Conservation (phyloP, 306 rosid genomes). For the Styphnolobium japonicum region DNA sequence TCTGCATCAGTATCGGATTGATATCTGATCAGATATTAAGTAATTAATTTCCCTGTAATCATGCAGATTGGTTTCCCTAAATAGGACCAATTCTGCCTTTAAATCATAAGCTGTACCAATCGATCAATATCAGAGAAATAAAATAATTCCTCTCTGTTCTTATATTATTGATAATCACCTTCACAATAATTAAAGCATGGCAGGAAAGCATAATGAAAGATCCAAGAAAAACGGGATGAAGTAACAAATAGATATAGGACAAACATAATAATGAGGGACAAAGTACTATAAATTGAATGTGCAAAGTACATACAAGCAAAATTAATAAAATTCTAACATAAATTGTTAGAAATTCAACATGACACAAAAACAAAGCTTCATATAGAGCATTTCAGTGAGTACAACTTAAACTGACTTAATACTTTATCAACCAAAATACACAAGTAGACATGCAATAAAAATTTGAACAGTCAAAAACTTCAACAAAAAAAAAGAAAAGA, state of each 20-base stretch:
- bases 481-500: not conserved
- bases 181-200: not conserved
- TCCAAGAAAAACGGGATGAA: not conserved
- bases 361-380: not conserved
- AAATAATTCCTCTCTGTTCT: too few species aligned
- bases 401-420: not conserved
- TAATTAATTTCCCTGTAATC: too few species aligned
- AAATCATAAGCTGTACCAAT: too few species aligned
- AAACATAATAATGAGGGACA: not conserved
- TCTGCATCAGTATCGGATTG: too few species aligned
- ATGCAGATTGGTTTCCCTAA: too few species aligned
- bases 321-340: not conserved
- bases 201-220: constrained; percentile 1
- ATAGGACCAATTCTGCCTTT: too few species aligned
- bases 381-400: not conserved
- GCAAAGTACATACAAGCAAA: not conserved
- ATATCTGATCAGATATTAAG: too few species aligned
- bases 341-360: constrained; percentile 1
- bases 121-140: too few species aligned
- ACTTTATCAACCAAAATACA: not conserved
- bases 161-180: not conserved
- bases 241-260: constrained; percentile 7
- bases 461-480: not conserved
- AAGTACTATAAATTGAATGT: constrained; percentile 6
- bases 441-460: not conserved